Conservation (phyloP, 2,329 filamentous ascomycete genomes). For the Myotisia sp. region DNA sequence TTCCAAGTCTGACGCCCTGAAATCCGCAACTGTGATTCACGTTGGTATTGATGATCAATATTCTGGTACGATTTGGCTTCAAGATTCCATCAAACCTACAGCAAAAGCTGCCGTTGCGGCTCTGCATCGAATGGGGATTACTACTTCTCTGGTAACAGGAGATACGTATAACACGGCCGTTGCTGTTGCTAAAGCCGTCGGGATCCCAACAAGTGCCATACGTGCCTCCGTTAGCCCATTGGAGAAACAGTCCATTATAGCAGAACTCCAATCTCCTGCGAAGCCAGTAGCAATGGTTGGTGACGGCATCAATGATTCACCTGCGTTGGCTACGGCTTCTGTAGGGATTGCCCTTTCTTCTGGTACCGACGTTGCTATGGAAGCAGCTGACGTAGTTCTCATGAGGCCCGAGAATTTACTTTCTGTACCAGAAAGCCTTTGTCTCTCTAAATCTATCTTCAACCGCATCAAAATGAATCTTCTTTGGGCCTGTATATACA, state of each 20-base stretch:
- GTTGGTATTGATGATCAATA: slow-evolving; percentile 73
- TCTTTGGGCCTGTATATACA: slow-evolving; percentile 86
- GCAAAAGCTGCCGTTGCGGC: slow-evolving; percentile 69
- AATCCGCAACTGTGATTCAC: slow-evolving; percentile 82
- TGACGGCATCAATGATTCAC: slow-evolving; percentile 96
- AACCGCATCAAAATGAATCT: slow-evolving; percentile 86
- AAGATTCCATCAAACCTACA: slow-evolving; percentile 81
- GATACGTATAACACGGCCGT: slow-evolving; percentile 75
- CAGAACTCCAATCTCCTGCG: slow-evolving; percentile 57
- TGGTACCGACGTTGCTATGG: slow-evolving; percentile 94
- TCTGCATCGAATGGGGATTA: slow-evolving; percentile 70
- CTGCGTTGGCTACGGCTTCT: slow-evolving; percentile 80
- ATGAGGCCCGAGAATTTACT: slow-evolving; percentile 88
- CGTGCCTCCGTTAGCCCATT: slow-evolving; percentile 79
- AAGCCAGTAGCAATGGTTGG: slow-evolving; percentile 88
- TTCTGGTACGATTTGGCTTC: slow-evolving; percentile 66
- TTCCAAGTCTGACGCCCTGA: slow-evolving; percentile 25
- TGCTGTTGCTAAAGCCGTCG: slow-evolving; percentile 68
- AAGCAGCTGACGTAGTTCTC: slow-evolving; percentile 87
- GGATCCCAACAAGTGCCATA: slow-evolving; percentile 61
- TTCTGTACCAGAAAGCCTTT: slow-evolving; percentile 75
- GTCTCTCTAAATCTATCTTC: slow-evolving; percentile 76
- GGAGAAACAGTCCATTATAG: slow-evolving; percentile 78
- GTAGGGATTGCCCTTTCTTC: slow-evolving; percentile 85
- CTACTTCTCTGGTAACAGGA: slow-evolving; percentile 82